Evolutionary conservation across 345 rosid species (phyloP), one percentile per base, ranked within the genome.

Genomic region (Linum lewisii): DNA sequence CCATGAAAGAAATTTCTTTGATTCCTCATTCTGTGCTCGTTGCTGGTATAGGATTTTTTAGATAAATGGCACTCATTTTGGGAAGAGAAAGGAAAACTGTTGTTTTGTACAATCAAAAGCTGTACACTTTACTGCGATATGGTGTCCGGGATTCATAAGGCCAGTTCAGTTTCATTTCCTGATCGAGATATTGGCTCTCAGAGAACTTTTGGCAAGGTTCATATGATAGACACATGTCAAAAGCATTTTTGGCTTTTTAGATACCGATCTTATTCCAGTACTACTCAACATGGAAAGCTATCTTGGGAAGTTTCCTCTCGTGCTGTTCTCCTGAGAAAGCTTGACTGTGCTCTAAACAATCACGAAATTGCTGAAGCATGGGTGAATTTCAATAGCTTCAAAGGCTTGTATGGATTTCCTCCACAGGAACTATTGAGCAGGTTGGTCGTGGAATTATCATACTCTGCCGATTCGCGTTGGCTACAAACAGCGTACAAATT

Each of bases 381-480:
- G 89, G 72, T 70, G 29, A 70, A 77, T 60, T 89, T 79, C 56
- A 77, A 75, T 62, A 86, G 81, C 73, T 83, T 77, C 52, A 78
- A 72, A 74, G 78, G 75, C 9, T 75, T 80, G 56, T 79, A 79
- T 63, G 95, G 93, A 51, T 76, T 78, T 54, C 90, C 94, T 0
- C 68, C 70, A 6, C 61, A 15, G 56, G 68, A 58, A 4, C 15
- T 66, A 42, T 72, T 82, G 68, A 66, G 66, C 53, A 77, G 71
- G 70, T 70, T 92, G 56, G 67, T 89, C 59, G 68, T 89, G 10
- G 76, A 68, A 24, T 67, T 89, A 36, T 78, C 84, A 21, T 86
- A 84, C 79, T 79, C 97, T 0, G 74, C 87, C 53, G 81, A 84
- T 54, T 70, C 78, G 26, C 57, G 42, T 0, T 89, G 84, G 86